A percentile compares a stretch with the other conserved stretches of the same genome.
Conservation (phyloP, 805 yeast genomes). For the Candida mattraensis region DNA sequence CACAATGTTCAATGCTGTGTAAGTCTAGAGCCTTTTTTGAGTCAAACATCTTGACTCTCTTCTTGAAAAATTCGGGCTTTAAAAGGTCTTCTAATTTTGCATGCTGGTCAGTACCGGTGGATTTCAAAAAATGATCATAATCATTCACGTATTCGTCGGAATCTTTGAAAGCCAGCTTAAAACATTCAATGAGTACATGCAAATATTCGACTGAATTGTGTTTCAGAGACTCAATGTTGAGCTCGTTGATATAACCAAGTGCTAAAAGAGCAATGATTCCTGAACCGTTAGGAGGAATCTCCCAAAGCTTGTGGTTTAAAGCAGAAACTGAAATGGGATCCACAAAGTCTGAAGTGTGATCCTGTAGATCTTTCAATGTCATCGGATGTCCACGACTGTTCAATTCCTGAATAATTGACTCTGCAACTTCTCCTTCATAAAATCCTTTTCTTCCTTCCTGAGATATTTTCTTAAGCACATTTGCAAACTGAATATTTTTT, state of each 20-base stretch:
- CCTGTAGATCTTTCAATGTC: conserved; percentile 51
- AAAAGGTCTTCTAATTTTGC: conserved; percentile 41
- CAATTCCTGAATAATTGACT: conserved; percentile 59
- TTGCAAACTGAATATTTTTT: conserved; percentile 51
- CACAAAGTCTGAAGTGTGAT: conserved; percentile 61
- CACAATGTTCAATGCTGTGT: conserved; percentile 19
- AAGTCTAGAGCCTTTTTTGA: conserved; percentile 41
- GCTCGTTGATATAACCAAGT: conserved; percentile 59
- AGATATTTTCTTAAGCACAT: conserved; percentile 51
- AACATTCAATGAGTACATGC: conserved; percentile 65
- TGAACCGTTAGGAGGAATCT: conserved; percentile 83
- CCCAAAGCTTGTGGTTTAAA: conserved; percentile 63
- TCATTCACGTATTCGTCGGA: conserved; percentile 75
- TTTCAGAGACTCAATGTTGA: conserved; percentile 43
- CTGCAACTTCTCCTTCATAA: conserved; percentile 70
- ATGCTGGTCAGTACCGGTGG: conserved; percentile 15
- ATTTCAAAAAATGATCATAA: conserved; percentile 38
- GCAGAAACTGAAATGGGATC: conserved; percentile 60
- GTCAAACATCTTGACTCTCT: conserved; percentile 49
- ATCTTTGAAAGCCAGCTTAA: conserved; percentile 71
- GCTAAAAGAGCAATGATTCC: conserved; percentile 76
- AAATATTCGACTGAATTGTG: conserved; percentile 74
- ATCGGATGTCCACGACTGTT: conserved; percentile 55
- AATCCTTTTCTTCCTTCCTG: conserved; percentile 61
- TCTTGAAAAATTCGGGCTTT: conserved; percentile 46